Evolutionary conservation across 345 rosid genomes (phyloP).

Genomic region (Brassica napus): Da-Ae NC_063446.1:69653501-69654000

Average conservation of each 20-base stretch:
- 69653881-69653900: slow-evolving; percentile 15
- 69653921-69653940: slow-evolving; percentile 58
- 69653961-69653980: slow-evolving; percentile 55
- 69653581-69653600: background rate
- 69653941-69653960: slow-evolving; percentile 79
- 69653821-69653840: background rate
- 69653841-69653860: slow-evolving; percentile 12
- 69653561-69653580: background rate
- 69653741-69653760: slow-evolving; percentile 89
- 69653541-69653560: slow-evolving; percentile 78
- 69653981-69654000: slow-evolving; percentile 53
- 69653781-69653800: slow-evolving; percentile 78
- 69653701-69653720: background rate
- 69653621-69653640: slow-evolving; percentile 49
- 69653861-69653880: background rate
- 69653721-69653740: slow-evolving; percentile 18
- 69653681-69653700: slow-evolving; percentile 1
- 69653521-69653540: slow-evolving; percentile 52
- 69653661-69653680: slow-evolving; percentile 93
- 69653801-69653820: slow-evolving; percentile 67
- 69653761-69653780: slow-evolving; percentile 83
- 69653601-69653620: slow-evolving; percentile 7
- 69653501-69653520: slow-evolving; percentile 61
- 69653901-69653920: background rate
- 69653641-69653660: slow-evolving; percentile 93